Percentiles rank a stretch among this genome's conserved stretches.
Conservation (phyloP, 192 early-diverging fungal species). For the Coemansia sp. region DNA sequence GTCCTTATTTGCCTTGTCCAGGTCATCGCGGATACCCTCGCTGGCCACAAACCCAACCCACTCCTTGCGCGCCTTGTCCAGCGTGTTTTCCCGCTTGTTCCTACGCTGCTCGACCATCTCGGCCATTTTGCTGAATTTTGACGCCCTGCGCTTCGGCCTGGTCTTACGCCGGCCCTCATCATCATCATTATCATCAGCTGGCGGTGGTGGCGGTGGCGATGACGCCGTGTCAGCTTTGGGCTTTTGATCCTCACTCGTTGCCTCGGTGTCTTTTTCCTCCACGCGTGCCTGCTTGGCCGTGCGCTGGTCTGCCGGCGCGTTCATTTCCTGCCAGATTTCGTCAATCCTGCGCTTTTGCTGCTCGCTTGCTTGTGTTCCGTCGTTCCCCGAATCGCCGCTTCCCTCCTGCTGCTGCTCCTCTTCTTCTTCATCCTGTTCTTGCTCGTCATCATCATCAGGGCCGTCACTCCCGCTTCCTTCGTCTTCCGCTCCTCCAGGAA, state of each 20-base stretch:
- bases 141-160: conserved; percentile 21
- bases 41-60: conserved; percentile 47
- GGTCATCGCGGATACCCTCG: conserved; percentile 49
- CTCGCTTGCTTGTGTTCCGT: conserved; percentile 4
- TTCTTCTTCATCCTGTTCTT: not conserved
- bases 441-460: conserved; percentile 7
- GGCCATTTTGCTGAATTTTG: conserved; percentile 51
- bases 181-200: too few relatives aligned
- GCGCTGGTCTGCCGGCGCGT: conserved; percentile 16
- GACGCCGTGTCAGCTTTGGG: not conserved
- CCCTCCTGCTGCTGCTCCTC: conserved; percentile 1
- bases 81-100: conserved; percentile 38
- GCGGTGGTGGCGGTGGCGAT: not conserved
- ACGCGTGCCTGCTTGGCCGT: conserved; percentile 5
- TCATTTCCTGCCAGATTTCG: conserved; percentile 45
- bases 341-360: conserved; percentile 45
- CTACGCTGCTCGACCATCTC: conserved; percentile 45
- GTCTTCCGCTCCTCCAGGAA: conserved; percentile 16
- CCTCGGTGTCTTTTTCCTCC: not conserved
- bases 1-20: conserved; percentile 54
- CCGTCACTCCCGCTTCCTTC: conserved; percentile 8
- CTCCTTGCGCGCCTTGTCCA: conserved; percentile 44
- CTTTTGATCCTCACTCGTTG: not conserved
- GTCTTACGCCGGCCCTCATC: not conserved
- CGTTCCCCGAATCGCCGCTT: not conserved